These are phyloP conservation scores for Saccharomyces hybrid DNA, from an alignment of 1,139 yeast genomes.

Conservation along the genomic window DNA sequence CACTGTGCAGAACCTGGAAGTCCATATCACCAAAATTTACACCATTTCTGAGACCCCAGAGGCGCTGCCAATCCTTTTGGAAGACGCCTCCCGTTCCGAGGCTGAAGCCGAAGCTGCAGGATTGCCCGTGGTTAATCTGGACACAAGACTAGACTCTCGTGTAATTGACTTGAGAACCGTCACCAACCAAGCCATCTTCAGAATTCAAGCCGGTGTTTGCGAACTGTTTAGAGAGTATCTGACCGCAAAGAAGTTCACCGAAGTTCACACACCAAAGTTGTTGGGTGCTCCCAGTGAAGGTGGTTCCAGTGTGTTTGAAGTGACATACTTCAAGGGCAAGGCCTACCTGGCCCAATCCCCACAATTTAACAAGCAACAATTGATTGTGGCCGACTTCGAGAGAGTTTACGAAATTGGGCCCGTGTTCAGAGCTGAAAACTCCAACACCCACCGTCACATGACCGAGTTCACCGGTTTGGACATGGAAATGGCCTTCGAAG, in stretches of 20 bases:
- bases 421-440: slow-evolving; percentile 97
- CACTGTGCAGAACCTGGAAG: slow-evolving; percentile 85
- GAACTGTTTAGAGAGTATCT: slow-evolving; percentile 84
- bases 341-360: slow-evolving; percentile 98
- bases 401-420: slow-evolving; percentile 94
- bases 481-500: slow-evolving; percentile 96
- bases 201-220: slow-evolving; percentile 85
- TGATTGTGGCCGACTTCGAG: slow-evolving; percentile 96
- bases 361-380: slow-evolving; percentile 94
- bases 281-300: slow-evolving; percentile 96
- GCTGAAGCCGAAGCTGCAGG: slow-evolving; percentile 90
- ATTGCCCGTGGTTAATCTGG: slow-evolving; percentile 91
- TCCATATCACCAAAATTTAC: slow-evolving; percentile 64
- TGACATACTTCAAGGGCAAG: slow-evolving; percentile 82
- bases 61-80: slow-evolving; percentile 86
- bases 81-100: slow-evolving; percentile 93
- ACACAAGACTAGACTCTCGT: slow-evolving; percentile 90
- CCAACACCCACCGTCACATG: slow-evolving; percentile 98
- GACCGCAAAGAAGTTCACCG: slow-evolving; percentile 60
- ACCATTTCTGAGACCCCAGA: slow-evolving; percentile 84
- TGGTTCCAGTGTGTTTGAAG: slow-evolving; percentile 93
- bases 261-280: slow-evolving; percentile 92
- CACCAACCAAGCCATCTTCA: slow-evolving; percentile 95
- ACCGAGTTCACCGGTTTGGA: slow-evolving; percentile 97
- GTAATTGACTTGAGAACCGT: slow-evolving; percentile 94